phyloP scores from a whole-genome alignment of 2,329 filamentous ascomycete genomes.

The Penicillium digitatum region DNA sequence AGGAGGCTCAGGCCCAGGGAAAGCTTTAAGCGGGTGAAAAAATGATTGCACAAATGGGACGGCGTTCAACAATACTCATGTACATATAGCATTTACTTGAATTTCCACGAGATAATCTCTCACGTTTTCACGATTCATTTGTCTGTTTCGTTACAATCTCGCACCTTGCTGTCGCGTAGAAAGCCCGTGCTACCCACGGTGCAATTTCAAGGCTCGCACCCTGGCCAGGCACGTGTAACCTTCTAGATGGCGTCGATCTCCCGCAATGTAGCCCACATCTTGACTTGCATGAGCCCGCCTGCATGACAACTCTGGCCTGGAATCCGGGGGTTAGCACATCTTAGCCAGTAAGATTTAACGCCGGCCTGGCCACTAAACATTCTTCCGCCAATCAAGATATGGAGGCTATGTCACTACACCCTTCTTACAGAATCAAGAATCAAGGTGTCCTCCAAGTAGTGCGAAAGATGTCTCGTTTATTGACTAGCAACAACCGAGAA shows the following conservation, averaged over 20 bases:
- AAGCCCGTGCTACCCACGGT: not conserved
- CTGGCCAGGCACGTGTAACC: not conserved
- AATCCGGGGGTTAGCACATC: not conserved
- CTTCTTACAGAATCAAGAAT: not conserved
- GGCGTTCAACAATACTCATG: conserved; percentile 6
- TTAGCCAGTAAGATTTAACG: not conserved
- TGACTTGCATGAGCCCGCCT: not conserved
- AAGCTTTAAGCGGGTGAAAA: conserved; percentile 10
- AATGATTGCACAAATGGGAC: not conserved
- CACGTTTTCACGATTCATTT: not conserved
- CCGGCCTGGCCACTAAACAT: not conserved
- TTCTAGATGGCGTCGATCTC: not conserved
- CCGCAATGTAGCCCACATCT: not conserved
- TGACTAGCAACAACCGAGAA: not conserved
- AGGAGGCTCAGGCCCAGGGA: conserved; percentile 18
- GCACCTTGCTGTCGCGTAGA: not conserved
- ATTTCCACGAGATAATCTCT: conserved; percentile 3
- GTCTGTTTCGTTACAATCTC: too few species aligned
- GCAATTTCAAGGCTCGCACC: not conserved
- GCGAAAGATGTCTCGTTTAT: not conserved
- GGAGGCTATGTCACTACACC: not conserved
- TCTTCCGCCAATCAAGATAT: not conserved
- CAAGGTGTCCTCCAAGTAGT: too few species aligned
- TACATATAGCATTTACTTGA: conserved; percentile 12
- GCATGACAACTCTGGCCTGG: not conserved